Conservation (phyloP, 768 basidiomycete species). For the Suillus subaureus region DNA sequence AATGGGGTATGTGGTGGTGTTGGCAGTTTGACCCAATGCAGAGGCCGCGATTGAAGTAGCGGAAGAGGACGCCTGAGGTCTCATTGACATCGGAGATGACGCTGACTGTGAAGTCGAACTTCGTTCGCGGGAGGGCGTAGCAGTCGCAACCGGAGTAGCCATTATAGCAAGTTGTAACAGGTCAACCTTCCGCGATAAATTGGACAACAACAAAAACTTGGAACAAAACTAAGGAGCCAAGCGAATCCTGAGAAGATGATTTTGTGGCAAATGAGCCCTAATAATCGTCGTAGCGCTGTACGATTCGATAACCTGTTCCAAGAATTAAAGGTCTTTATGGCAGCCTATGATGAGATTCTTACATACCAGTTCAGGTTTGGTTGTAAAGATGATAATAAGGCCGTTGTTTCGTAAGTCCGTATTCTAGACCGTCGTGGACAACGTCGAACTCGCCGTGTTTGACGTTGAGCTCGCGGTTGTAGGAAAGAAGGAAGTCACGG, state of each 20-base stretch:
- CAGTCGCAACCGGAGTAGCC: conserved; percentile 12
- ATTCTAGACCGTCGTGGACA: neutral
- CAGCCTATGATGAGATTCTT: neutral
- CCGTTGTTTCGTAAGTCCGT: neutral
- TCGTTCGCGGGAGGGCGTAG: conserved; percentile 26
- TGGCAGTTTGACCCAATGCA: conserved; percentile 30
- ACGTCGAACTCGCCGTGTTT: conserved; percentile 3
- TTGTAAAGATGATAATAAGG: too few relatives aligned
- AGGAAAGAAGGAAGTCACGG: conserved; percentile 3
- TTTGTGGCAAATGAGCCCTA: neutral
- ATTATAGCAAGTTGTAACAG: conserved; percentile 1
- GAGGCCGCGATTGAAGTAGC: conserved; percentile 29
- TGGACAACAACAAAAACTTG: conserved; percentile 3
- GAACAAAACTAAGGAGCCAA: neutral
- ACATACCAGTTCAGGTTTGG: neutral
- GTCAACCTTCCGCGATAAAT: neutral
- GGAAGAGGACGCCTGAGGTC: conserved; percentile 35
- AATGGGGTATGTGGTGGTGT: conserved; percentile 36
- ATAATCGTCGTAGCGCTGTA: neutral
- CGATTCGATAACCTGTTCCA: neutral
- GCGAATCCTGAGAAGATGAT: neutral
- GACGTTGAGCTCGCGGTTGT: neutral
- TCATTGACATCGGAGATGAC: conserved; percentile 33
- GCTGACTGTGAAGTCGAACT: conserved; percentile 22
- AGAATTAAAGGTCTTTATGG: neutral